These are phyloP conservation scores for Ettlia oleoabundans DNA, from an alignment of 139 green algal species.

Conservation along the genomic window DNA sequence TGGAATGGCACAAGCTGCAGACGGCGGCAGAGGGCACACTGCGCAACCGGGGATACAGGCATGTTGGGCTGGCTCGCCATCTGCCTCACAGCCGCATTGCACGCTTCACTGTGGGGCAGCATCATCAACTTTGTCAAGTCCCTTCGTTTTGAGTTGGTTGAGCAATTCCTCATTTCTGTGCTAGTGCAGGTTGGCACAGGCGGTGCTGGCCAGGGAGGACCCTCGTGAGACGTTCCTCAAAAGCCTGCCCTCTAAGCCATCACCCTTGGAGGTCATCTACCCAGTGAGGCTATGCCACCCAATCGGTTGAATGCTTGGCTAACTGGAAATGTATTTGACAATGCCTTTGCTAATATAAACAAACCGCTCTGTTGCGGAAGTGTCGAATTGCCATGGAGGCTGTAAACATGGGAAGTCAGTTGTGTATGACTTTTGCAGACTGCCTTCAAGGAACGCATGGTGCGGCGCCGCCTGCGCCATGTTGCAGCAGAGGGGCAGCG, in stretches of 20 bases:
- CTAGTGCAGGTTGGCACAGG: conserved; percentile 55
- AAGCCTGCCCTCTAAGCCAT: conserved; percentile 40
- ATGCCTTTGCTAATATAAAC: too few relatives aligned
- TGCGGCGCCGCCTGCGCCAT: conserved; percentile 62
- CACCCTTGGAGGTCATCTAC: conserved; percentile 55
- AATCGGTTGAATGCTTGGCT: too few relatives aligned
- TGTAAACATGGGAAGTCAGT: too few relatives aligned
- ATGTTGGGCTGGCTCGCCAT: too few relatives aligned
- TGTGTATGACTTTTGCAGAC: too few relatives aligned
- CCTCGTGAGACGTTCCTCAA: conserved; percentile 69
- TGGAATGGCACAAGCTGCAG: conserved; percentile 61
- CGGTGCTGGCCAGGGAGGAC: conserved; percentile 62
- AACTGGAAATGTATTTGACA: too few relatives aligned
- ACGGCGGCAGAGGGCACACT: conserved; percentile 44
- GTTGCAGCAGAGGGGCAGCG: conserved; percentile 40
- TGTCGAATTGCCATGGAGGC: too few relatives aligned
- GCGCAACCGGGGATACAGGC: conserved; percentile 47
- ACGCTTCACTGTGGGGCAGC: neutral
- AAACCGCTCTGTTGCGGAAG: too few relatives aligned
- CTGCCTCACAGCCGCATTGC: neutral
- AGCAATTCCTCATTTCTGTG: too few relatives aligned
- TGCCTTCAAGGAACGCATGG: conserved; percentile 52
- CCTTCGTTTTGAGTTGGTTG: too few relatives aligned
- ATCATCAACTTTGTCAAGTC: neutral
- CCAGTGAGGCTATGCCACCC: conserved; percentile 40